Evolutionary conservation across 176 grass and related monocot species (phyloP), one percentile per base, ranked within the genome.

Genomic region (Paspalum notatum): DNA sequence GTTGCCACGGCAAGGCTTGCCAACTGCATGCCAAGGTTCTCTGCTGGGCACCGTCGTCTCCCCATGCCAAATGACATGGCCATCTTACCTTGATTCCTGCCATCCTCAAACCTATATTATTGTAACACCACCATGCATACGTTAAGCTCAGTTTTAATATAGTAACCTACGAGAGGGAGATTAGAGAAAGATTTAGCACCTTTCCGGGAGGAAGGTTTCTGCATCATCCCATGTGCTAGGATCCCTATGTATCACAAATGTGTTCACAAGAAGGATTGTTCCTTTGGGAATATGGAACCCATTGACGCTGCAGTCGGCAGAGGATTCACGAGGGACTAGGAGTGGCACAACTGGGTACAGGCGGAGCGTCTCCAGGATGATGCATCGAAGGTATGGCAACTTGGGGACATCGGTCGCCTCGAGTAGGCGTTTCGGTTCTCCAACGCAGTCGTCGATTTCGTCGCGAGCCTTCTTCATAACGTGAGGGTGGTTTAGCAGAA

Each of bases 21-120:
- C 71, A 74, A 24, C 51, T 74, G 71, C 71, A 74, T 74, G 11
- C 37, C 71, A 18, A 74, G 53, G 52, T 57, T 57, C 71, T 74
- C 71, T 57, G 52, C 71, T 9, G 71, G 71, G 52, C 71, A 74
- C 20, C 71, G 32, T 24, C 71, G 51, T 57, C 71, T 74, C 9
- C 71, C 71, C 71, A 57, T 42, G 18, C 71, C 71, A 74, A 74
- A 74, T 24, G 71, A 40, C 18, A 74, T 41, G 1, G 8, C 5
- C 51, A 43, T 42, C 52, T 74, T 74, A 0, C 12, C 71, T 14
- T 74, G 17, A 16, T 38, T 56, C 17, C 9, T 54, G 51, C 26
- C 27, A 56, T 56, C 18, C 49, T 57, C 51, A 74, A 74, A 74
- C 51, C 71, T 74, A 3, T 0, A 21, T 5, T 15, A 2, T n/a